Evolutionary conservation across 169 alveolate genomes (phyloP).

Genomic region (Cryptosporidium andersoni): DNA sequence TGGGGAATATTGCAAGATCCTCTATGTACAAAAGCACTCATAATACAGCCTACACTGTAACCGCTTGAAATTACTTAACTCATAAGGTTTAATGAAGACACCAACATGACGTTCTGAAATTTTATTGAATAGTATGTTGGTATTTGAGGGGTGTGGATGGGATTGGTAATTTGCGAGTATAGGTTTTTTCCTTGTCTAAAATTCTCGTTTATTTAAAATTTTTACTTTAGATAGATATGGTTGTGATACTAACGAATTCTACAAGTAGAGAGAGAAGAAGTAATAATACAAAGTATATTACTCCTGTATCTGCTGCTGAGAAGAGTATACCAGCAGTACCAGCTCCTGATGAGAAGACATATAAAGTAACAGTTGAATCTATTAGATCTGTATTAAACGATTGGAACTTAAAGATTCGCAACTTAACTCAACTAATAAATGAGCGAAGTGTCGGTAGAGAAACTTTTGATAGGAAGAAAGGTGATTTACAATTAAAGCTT

Average conservation of each 20-base stretch:
- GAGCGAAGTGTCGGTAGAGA: slow-evolving; percentile 71
- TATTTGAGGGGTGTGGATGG: too few species aligned
- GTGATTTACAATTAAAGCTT: slow-evolving; percentile 55
- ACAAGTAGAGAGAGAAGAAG: slow-evolving; percentile 55
- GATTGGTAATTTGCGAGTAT: too few species aligned
- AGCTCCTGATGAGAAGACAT: slow-evolving; percentile 64
- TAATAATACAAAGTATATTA: slow-evolving; percentile 47
- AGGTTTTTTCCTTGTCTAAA: too few species aligned
- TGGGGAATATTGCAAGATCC: too few species aligned
- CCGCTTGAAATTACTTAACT: too few species aligned
- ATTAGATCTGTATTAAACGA: slow-evolving; percentile 54
- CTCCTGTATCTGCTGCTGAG: slow-evolving; percentile 71
- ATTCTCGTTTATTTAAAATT: too few species aligned
- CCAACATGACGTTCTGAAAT: too few species aligned
- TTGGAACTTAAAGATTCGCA: slow-evolving; percentile 58
- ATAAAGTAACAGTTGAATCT: slow-evolving; percentile 60
- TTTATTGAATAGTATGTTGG: too few species aligned
- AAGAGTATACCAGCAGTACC: slow-evolving; percentile 69
- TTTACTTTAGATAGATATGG: slow-evolving; percentile 12
- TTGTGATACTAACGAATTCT: slow-evolving; percentile 48
- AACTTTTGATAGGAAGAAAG: slow-evolving; percentile 55
- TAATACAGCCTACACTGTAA: too few species aligned
- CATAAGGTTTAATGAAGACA: too few species aligned
- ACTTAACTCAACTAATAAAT: slow-evolving; percentile 45
- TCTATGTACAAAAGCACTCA: too few species aligned